Conservation (phyloP, 371 early-diverging fungal genomes). For the Actinomucor elegans region DNA sequence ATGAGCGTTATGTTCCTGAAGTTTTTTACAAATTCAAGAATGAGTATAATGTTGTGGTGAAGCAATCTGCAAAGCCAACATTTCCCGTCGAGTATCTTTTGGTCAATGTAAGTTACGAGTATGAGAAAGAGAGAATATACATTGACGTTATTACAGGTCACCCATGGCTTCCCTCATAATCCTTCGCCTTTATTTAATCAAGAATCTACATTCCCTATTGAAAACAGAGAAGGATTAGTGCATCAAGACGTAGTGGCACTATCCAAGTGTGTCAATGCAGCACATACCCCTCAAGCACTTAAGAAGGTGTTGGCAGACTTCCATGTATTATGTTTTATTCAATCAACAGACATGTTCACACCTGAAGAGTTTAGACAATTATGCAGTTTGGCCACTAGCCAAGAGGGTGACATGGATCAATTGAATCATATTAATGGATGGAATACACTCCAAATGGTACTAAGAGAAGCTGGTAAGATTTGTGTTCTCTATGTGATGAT, state of each 20-base stretch:
- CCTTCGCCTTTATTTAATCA: constrained; percentile 77
- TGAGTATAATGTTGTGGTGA: constrained; percentile 86
- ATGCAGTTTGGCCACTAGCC: constrained; percentile 52
- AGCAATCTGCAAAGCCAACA: constrained; percentile 85
- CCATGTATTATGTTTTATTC: constrained; percentile 77
- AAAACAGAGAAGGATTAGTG: constrained; percentile 60
- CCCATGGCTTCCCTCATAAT: constrained; percentile 90
- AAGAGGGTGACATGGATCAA: constrained; percentile 38
- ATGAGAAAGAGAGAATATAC: background rate
- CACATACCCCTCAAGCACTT: constrained; percentile 36
- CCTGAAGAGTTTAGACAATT: constrained; percentile 58
- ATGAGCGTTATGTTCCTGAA: constrained; percentile 91
- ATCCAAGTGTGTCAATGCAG: constrained; percentile 50
- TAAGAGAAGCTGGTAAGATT: constrained; percentile 59
- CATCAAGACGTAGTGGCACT: constrained; percentile 44
- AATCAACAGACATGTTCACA: constrained; percentile 46
- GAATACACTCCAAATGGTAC: constrained; percentile 75
- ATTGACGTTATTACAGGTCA: constrained; percentile 55
- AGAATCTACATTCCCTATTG: constrained; percentile 52
- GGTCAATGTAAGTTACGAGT: constrained; percentile 73
- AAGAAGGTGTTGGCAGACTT: constrained; percentile 71
- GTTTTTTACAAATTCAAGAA: constrained; percentile 95
- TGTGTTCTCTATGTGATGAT: too few relatives aligned
- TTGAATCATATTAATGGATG: constrained; percentile 66
- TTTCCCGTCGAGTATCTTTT: constrained; percentile 97